These are phyloP conservation scores for Apiotrichum porosum DNA, from an alignment of 1,284 basidiomycete species.

Conservation along the genomic window DNA sequence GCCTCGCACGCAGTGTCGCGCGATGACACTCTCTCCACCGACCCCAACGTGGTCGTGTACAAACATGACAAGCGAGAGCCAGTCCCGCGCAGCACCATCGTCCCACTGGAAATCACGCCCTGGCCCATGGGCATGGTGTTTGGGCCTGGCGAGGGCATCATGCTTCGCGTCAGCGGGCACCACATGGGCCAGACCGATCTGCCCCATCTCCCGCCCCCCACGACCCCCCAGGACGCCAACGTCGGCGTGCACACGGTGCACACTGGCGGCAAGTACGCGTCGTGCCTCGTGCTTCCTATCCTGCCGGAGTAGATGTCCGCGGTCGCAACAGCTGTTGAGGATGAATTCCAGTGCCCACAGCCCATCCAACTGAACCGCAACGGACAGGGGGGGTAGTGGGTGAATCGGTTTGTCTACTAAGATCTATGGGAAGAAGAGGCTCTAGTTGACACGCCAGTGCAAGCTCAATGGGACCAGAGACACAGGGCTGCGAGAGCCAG, in stretches of 20 bases:
- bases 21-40: conserved; percentile 5
- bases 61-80: conserved; percentile 20
- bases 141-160: conserved; percentile 26
- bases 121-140: conserved; percentile 32
- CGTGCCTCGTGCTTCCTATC: conserved; percentile 12
- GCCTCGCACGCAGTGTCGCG: conserved; percentile 26
- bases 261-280: conserved; percentile 14
- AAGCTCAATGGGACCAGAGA: too few species aligned
- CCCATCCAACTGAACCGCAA: too few species aligned
- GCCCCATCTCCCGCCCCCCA: conserved; percentile 3
- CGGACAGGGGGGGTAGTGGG: too few species aligned
- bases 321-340: too few species aligned
- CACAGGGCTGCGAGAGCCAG: too few species aligned
- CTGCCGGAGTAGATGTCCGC: neutral
- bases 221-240: conserved; percentile 15
- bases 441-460: too few species aligned
- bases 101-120: conserved; percentile 28
- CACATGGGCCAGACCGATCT: conserved; percentile 19
- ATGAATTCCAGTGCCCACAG: too few species aligned
- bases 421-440: too few species aligned
- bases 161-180: conserved; percentile 22
- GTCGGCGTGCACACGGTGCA: conserved; percentile 17
- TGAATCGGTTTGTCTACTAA: too few species aligned
- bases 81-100: conserved; percentile 22
- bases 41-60: conserved; percentile 13